Conservation (phyloP, 257 asterid species). For the Fraxinus cuspidata region DNA sequence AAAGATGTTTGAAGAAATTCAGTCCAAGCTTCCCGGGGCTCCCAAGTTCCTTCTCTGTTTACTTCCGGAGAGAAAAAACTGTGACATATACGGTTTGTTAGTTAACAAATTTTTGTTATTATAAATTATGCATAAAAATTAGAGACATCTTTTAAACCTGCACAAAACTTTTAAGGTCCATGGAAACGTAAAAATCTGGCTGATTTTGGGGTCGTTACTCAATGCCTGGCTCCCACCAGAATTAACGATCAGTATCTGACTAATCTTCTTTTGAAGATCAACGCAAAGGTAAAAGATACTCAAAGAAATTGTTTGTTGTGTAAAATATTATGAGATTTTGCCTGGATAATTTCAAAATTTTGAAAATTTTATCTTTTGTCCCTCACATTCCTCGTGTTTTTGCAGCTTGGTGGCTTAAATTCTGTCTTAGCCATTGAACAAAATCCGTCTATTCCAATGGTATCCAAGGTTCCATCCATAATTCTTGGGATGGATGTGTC, state of each 20-base stretch:
- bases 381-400: constrained; percentile 5
- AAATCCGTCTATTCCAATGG: constrained; percentile 59
- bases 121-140: neutral
- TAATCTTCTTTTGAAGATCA: constrained; percentile 73
- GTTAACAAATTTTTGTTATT: neutral
- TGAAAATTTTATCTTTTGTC: constrained; percentile 1
- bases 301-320: constrained; percentile 6
- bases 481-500: constrained; percentile 97
- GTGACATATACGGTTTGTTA: constrained; percentile 73
- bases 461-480: constrained; percentile 75
- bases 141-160: constrained; percentile 8
- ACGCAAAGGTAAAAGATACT: constrained; percentile 68
- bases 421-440: constrained; percentile 68
- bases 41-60: constrained; percentile 80
- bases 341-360: neutral
- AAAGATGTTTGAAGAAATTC: constrained; percentile 68
- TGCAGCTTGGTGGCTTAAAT: constrained; percentile 89
- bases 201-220: constrained; percentile 81
- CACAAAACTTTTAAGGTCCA: constrained; percentile 53
- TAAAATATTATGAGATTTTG: neutral
- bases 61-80: constrained; percentile 82
- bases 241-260: constrained; percentile 81
- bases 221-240: constrained; percentile 73
- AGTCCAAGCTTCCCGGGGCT: constrained; percentile 68
- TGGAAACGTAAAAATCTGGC: constrained; percentile 81